Base-by-base conservation (phyloP, 129 eudicot genomes). In the Tanacetum coccineum region DNA sequence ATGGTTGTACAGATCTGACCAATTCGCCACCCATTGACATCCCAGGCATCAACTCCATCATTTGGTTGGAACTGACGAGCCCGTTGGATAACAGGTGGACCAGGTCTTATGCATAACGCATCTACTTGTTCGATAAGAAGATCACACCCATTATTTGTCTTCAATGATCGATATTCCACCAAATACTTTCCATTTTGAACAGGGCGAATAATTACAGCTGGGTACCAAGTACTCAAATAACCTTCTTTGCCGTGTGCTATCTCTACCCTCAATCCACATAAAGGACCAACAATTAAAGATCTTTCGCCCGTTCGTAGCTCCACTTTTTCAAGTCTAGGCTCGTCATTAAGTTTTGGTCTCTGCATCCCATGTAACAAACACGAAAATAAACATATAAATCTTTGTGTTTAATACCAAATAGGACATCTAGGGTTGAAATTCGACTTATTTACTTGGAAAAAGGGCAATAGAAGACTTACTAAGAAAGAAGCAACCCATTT, bases 41-140 rank as follows among this genome's bases (percentile, higher is more conserved):
- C 70, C 90, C 88, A 86, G 72, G 94, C 96, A 60, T 86, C 91
- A 60, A 89, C 87, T 73, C 72, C 47, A 20, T 83, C 84, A 70
- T 70, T 66, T 10, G 68, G 74, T 67, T 71, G 75, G 61, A 56
- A 89, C 18, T 13, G 67, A 50, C 54, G 63, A 44, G 25, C 57
- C 32, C 61, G 56, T 70, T 79, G 81, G 10, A 49, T 56, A 46
- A 79, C 36, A 62, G 86, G 85, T 5, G 88, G 95, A 69, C 59
- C 64, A 44, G 96, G 91, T 75, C 96, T 80, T 56, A 89, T 75
- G 70, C 80, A 77, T 12, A 15, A 58, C 68, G 80, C 82, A 73
- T 80, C 78, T 9, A 79, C 87, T 80, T 81, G 81, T 80, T 86
- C 94, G 74, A 54, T 82, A 42, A 79, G 78, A 61, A 49, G 80